phyloP scores from a whole-genome alignment of 768 basidiomycete genomes.

The Zangia roseola region DNA sequence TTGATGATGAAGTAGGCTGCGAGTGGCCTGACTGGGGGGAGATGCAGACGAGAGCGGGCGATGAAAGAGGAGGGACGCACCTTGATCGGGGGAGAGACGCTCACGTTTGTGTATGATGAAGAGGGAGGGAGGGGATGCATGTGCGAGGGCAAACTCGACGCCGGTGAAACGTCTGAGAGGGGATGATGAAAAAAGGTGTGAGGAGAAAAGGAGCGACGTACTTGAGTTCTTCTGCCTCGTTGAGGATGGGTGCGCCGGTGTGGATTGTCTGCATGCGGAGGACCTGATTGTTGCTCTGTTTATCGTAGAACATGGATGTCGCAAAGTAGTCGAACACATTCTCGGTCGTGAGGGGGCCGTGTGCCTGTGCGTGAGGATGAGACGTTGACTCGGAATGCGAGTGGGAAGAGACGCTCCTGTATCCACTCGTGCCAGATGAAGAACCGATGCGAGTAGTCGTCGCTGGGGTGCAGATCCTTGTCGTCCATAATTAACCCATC shows the following conservation, averaged over 20 bases:
- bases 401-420: constrained; percentile 45
- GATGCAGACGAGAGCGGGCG: neutral
- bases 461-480: constrained; percentile 71
- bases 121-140: constrained; percentile 73
- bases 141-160: constrained; percentile 82
- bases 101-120: constrained; percentile 92
- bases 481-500: constrained; percentile 43
- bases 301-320: constrained; percentile 91
- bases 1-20: constrained; percentile 88
- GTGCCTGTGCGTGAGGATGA: constrained; percentile 40
- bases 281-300: constrained; percentile 89
- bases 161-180: constrained; percentile 74
- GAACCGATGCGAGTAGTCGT: constrained; percentile 79
- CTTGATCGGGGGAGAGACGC: constrained; percentile 78
- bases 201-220: neutral
- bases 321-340: constrained; percentile 91
- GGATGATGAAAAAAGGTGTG: constrained; percentile 3
- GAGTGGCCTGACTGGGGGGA: constrained; percentile 60
- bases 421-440: constrained; percentile 94
- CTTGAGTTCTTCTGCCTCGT: constrained; percentile 88
- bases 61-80: constrained; percentile 42
- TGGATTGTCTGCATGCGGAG: constrained; percentile 93
- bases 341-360: constrained; percentile 71
- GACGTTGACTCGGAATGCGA: neutral
- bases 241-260: constrained; percentile 68